A percentile compares a stretch with the other conserved stretches of the same genome.
phyloP scores from a whole-genome alignment of 2,329 filamentous ascomycete genomes.

The Neoscytalidium dimidiatum region DNA sequence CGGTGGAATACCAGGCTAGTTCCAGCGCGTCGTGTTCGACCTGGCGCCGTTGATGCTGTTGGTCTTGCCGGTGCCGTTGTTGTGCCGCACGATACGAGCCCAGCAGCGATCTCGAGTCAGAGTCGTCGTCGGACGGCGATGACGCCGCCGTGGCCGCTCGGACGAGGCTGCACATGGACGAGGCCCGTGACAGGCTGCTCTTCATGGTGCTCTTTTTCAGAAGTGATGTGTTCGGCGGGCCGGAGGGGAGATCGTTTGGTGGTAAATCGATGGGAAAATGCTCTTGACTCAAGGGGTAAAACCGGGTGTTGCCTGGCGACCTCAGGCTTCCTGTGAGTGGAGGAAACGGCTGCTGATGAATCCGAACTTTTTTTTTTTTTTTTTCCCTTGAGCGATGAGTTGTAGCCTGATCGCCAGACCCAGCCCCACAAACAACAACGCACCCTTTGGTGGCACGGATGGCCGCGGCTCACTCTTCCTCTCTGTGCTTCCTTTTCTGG shows the following conservation, averaged over 20 bases:
- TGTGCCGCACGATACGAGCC: no score
- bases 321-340: background rate
- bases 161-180: slow-evolving; percentile 1
- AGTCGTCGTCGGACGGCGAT: background rate
- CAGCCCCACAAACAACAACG: slow-evolving; percentile 5
- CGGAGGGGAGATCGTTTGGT: background rate
- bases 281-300: slow-evolving; percentile 9
- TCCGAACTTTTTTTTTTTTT: no score
- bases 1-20: slow-evolving; percentile 2
- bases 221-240: background rate
- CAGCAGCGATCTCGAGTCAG: background rate
- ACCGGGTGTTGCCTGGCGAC: background rate
- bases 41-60: no score
- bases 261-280: background rate
- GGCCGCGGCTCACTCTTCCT: background rate
- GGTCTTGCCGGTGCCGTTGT: background rate
- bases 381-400: slow-evolving; percentile 13
- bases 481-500: background rate
- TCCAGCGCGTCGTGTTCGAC: background rate
- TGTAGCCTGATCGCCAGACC: slow-evolving; percentile 12
- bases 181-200: background rate
- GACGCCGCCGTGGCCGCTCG: background rate
- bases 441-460: background rate
- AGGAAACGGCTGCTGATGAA: background rate
- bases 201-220: background rate